Evolutionary conservation across 139 green algal species (phyloP).

Genomic region (Pseudopediastrum boryanum): DNA sequence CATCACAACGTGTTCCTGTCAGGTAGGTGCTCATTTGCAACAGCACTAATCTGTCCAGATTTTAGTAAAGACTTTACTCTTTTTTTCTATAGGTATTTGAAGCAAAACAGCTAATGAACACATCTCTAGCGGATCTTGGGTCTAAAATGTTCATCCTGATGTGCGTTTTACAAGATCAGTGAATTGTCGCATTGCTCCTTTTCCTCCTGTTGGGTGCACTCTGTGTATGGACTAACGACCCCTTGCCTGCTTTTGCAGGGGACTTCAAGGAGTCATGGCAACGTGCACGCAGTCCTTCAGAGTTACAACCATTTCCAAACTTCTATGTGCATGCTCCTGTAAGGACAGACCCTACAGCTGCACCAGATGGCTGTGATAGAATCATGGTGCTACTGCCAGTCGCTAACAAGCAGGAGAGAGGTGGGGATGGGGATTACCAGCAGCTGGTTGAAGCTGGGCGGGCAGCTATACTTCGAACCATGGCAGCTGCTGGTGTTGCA

Average conservation of each 20-base stretch:
- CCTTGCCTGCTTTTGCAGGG: slow-evolving; percentile 26
- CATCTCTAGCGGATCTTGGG: no score
- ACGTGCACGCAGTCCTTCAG: slow-evolving; percentile 47
- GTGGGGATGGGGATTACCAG: slow-evolving; percentile 43
- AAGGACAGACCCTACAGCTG: slow-evolving; percentile 81
- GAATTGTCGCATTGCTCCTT: no score
- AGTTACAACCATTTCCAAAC: slow-evolving; percentile 74
- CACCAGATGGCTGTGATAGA: slow-evolving; percentile 60
- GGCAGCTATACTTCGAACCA: slow-evolving; percentile 55
- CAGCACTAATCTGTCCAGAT: no score
- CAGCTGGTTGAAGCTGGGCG: slow-evolving; percentile 64
- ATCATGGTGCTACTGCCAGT: slow-evolving; percentile 80
- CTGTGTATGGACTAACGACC: neutral
- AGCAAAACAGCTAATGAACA: no score
- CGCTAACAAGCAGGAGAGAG: slow-evolving; percentile 74
- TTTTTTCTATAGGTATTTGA: no score
- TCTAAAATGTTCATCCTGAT: no score
- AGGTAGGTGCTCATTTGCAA: no score
- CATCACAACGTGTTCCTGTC: slow-evolving; percentile 94
- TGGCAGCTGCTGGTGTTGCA: slow-evolving; percentile 63
- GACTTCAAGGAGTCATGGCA: slow-evolving; percentile 60
- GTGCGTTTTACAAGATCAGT: no score
- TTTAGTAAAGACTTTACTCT: no score
- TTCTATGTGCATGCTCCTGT: slow-evolving; percentile 86
- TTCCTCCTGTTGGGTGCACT: neutral